A percentile compares a stretch with the other conserved stretches of the same genome.
phyloP scores from a whole-genome alignment of 352 stramenopile genomes.

The Salisapilia sapeloensis region DNA sequence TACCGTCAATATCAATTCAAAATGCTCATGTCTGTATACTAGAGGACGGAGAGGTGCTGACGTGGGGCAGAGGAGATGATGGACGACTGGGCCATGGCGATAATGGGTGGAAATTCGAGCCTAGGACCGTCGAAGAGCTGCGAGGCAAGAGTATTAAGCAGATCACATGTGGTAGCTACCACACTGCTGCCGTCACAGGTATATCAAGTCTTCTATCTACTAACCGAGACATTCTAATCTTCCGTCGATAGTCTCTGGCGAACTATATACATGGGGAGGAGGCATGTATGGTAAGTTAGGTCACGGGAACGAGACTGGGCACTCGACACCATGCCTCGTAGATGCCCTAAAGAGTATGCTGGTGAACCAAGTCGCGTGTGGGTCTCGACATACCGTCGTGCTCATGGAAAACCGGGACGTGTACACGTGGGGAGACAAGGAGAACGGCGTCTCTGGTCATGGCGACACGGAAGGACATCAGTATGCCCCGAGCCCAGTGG shows the following conservation, averaged over 20 bases:
- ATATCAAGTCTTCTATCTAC: conserved; percentile 1
- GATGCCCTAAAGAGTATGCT: conserved; percentile 84
- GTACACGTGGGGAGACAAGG: conserved; percentile 91
- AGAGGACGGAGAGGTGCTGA: conserved; percentile 80
- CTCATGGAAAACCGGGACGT: conserved; percentile 79
- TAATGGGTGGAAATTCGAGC: conserved; percentile 97
- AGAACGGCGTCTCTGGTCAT: conserved; percentile 91
- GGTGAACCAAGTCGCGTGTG: conserved; percentile 89
- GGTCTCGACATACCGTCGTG: conserved; percentile 88
- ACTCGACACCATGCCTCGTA: conserved; percentile 87
- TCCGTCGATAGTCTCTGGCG: conserved; percentile 46
- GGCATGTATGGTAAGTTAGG: conserved; percentile 93
- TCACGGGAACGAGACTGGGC: conserved; percentile 86
- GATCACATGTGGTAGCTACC: conserved; percentile 92
- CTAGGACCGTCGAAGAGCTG: conserved; percentile 81
- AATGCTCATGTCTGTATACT: neutral
- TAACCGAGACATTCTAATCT: neutral
- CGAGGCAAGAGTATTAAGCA: conserved; percentile 82
- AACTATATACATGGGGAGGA: conserved; percentile 89
- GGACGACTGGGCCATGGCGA: conserved; percentile 83
- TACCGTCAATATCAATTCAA: neutral
- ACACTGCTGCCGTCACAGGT: conserved; percentile 88
- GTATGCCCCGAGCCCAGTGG: conserved; percentile 84
- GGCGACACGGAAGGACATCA: conserved; percentile 91
- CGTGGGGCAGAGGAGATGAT: conserved; percentile 80